A percentile compares a stretch with the other conserved stretches of the same genome.
These are phyloP conservation scores for Agrostemma githago DNA, from an alignment of 148 eudicot genomes.

Conservation along the genomic window DNA sequence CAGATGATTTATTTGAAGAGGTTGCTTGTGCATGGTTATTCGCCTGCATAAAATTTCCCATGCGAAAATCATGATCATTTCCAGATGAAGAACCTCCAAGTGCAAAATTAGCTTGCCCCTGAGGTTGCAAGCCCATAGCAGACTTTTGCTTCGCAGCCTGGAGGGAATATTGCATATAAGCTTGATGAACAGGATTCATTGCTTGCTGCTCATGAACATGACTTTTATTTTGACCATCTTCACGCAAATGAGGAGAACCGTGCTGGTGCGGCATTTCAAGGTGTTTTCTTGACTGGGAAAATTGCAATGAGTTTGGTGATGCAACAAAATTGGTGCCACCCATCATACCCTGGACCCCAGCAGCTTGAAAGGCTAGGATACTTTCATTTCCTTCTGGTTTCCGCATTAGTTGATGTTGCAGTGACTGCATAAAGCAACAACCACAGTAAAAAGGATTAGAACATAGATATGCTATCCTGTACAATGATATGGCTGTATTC, in stretches of 20 bases:
- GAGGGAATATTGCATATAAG: constrained; percentile 68
- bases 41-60: constrained; percentile 47
- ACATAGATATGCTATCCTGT: neutral
- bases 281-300: constrained; percentile 55
- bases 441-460: constrained; percentile 17
- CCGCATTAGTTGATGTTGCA: constrained; percentile 65
- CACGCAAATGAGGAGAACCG: constrained; percentile 46
- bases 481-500: neutral
- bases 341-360: constrained; percentile 49
- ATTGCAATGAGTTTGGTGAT: constrained; percentile 52
- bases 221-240: constrained; percentile 58
- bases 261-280: constrained; percentile 56
- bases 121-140: constrained; percentile 51
- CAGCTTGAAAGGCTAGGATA: constrained; percentile 56
- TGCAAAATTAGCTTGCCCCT: constrained; percentile 60
- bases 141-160: constrained; percentile 74
- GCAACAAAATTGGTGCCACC: constrained; percentile 51
- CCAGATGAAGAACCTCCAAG: constrained; percentile 49
- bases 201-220: constrained; percentile 64
- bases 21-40: constrained; percentile 52
- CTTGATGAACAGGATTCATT: constrained; percentile 68
- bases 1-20: constrained; percentile 57
- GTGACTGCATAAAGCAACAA: constrained; percentile 39
- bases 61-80: constrained; percentile 49
- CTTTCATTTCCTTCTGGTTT: constrained; percentile 75